Conservation (phyloP, 805 yeast genomes). For the Candida vartiovaarae region DNA sequence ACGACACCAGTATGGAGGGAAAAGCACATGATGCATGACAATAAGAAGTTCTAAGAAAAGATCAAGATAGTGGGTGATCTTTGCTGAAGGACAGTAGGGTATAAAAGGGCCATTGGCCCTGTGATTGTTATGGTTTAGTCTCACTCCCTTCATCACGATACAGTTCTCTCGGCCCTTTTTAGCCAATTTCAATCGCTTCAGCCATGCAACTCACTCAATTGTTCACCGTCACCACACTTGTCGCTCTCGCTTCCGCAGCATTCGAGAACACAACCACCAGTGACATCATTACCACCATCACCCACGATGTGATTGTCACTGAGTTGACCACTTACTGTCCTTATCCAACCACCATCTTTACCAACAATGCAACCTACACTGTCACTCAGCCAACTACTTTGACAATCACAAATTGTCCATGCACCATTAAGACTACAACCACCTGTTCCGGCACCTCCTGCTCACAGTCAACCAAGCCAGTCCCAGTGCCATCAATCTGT, state of each 20-base stretch:
- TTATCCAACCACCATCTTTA: conserved; percentile 54
- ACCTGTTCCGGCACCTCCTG: neutral
- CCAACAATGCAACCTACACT: conserved; percentile 64
- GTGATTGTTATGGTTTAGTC: too few relatives aligned
- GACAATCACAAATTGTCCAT: conserved; percentile 83
- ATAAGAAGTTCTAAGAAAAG: too few relatives aligned
- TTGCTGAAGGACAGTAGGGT: too few relatives aligned
- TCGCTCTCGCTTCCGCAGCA: conserved; percentile 8
- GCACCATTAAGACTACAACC: conserved; percentile 44
- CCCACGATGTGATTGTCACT: conserved; percentile 14
- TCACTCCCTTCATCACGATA: too few relatives aligned
- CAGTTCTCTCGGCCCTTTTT: too few relatives aligned
- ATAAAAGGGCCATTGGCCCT: too few relatives aligned
- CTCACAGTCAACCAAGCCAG: neutral
- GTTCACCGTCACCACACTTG: conserved; percentile 10
- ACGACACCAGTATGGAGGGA: too few relatives aligned
- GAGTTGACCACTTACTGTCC: conserved; percentile 83
- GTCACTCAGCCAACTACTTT: conserved; percentile 75
- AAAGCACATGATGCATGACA: too few relatives aligned
- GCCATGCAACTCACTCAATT: neutral
- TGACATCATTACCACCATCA: conserved; percentile 10
- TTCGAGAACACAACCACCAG: conserved; percentile 6
- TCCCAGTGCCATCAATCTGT: neutral
- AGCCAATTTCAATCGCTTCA: too few relatives aligned
- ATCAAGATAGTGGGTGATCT: too few relatives aligned